Evolutionary conservation across 345 rosid species (phyloP), one percentile per base, ranked within the genome.

Genomic region (Erodium maritimum): DNA sequence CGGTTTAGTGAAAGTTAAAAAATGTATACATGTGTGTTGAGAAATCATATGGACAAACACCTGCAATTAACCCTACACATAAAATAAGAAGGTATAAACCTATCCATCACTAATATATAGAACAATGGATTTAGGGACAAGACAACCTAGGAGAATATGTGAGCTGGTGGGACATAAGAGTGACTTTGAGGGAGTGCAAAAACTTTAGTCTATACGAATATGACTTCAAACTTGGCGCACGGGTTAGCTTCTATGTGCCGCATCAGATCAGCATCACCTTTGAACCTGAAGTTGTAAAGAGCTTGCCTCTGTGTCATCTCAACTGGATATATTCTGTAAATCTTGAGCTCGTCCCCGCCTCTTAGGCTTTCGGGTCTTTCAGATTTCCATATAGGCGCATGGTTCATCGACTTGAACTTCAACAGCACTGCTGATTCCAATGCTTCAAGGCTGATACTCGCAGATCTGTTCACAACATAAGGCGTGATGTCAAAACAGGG

Each of bases 301-400:
- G 99, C 95, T 62, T 83, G 80, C 77, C 94, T 82, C 75, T 89
- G 96, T 3, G 99, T 88, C 75, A 83, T 63, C 54, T 95, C 96
- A 23, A 89, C 79, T 1, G 96, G 99, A 58, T 82, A 83, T 72
- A 93, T 78, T 66, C 67, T 67, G 76, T 87, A 77, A 51, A 89
- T 59, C 75, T 71, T 83, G 22, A 81, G 81, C 55, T 79, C 80
- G 3, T 77, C 76, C 37, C 79, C 87, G 24, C 95, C 89, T 75
- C 77, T 80, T 61, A 93, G 66, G 76, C 81, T 85, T 72, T 54
- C 65, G 5, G 96, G 99, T 65, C 96, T 83, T 81, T 85, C 99
- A 56, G 70, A 68, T 73, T 82, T 93, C 99, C 99, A 89, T 34
- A 85, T 61, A 0, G 94, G 94, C 55, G 76, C 71, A n/a, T 81